A percentile compares a stretch with the other conserved stretches of the same genome.
phyloP scores from a whole-genome alignment of 2,329 filamentous ascomycete species.

The Penicillium sclerotigenum region DNA sequence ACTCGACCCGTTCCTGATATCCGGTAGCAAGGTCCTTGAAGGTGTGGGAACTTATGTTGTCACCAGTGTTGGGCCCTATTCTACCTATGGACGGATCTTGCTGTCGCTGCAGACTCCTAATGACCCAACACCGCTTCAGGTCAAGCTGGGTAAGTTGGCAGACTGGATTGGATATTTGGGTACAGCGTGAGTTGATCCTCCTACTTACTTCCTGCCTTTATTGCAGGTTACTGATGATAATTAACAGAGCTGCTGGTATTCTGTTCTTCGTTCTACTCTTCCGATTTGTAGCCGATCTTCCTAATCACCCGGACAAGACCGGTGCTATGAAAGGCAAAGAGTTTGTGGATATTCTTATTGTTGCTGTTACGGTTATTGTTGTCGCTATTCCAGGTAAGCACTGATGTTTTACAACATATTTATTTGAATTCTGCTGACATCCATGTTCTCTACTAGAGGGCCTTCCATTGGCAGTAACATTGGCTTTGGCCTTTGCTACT shows the following conservation, averaged over 20 bases:
- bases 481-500: slow-evolving; percentile 73
- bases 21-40: slow-evolving; percentile 73
- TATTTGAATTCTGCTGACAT: slow-evolving; percentile 37
- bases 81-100: slow-evolving; percentile 71
- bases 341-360: slow-evolving; percentile 73
- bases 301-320: slow-evolving; percentile 45
- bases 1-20: slow-evolving; percentile 72
- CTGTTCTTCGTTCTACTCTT: slow-evolving; percentile 85
- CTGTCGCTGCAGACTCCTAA: slow-evolving; percentile 70
- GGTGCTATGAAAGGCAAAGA: slow-evolving; percentile 74
- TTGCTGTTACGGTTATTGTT: slow-evolving; percentile 75
- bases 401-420: neutral
- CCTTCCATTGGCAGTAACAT: slow-evolving; percentile 71
- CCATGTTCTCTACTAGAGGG: slow-evolving; percentile 51
- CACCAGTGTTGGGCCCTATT: slow-evolving; percentile 70
- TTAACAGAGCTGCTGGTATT: slow-evolving; percentile 60
- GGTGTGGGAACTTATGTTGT: slow-evolving; percentile 72
- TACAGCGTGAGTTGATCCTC: slow-evolving; percentile 51
- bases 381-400: slow-evolving; percentile 63
- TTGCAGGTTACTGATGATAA: slow-evolving; percentile 8
- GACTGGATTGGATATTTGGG: slow-evolving; percentile 75
- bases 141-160: slow-evolving; percentile 70
- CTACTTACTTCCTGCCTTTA: neutral
- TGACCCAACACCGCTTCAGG: slow-evolving; percentile 72
- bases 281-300: slow-evolving; percentile 72